Evolutionary conservation across 352 stramenopile species (phyloP), one percentile per base, ranked within the genome.

Genomic region (Bremia lactucae): DNA sequence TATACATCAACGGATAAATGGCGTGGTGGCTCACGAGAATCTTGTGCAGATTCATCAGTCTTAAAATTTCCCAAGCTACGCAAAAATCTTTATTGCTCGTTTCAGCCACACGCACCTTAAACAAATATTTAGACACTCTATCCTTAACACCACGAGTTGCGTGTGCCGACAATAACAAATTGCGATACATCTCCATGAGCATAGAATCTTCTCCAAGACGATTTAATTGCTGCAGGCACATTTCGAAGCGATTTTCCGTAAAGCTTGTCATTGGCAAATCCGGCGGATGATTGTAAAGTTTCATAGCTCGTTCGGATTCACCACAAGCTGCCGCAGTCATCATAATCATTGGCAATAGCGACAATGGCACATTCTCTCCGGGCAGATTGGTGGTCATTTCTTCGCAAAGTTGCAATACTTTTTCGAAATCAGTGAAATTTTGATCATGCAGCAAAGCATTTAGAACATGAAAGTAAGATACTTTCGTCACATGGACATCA

Each of bases 181-280:
- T 58, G 39, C 55, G 42, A 33, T 84, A 77, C 19, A 88, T 49
- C 8, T 64, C 40, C 19, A 88, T 59, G 47, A 84, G 62, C 51
- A 81, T 70, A 6, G 52, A 46, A 9, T 65, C 44, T 42, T 71
- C 56, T 20, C 60, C 55, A 20, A 68, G 36, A 4, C 69, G 42
- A 55, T 66, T 72, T 20, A 88, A 44, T 25, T 68, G 67, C 40
- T 82, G 71, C 25, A 85, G 42, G 38, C 66, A 80, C 31, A 81
- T 81, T 20, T 83, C 72, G 41, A 88, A 83, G 7, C 63, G 69
- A 45, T 71, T 73, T 46, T 85, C 65, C 1, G 62, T 75, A 35
- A 68, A 81, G 2, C 25, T 29, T 16, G 50, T 56, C 64, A 84
- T 72, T 2, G 46, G 23, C 5, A 54, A 60, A 11, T 75, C 44